These are phyloP conservation scores for Aureobasidium namibiae DNA, from an alignment of 2,329 filamentous ascomycete genomes.

Conservation along the genomic window DNA sequence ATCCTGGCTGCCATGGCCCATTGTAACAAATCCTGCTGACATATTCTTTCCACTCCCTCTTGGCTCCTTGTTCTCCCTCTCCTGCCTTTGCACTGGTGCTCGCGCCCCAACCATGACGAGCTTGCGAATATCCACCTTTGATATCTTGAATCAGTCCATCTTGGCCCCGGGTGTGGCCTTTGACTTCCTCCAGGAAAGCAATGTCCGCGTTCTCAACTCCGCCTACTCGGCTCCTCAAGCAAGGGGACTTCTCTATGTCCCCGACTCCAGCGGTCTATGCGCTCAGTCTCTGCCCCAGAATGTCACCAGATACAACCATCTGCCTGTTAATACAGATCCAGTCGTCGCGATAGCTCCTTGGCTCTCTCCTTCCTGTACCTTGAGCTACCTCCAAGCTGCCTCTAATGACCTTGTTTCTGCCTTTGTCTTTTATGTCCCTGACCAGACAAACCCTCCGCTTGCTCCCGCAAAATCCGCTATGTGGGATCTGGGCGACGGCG, in stretches of 20 bases:
- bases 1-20: background rate
- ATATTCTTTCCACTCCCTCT: background rate
- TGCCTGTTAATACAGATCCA: constrained; percentile 56
- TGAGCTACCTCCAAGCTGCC: constrained; percentile 58
- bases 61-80: background rate
- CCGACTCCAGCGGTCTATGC: constrained; percentile 51
- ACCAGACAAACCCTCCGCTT: constrained; percentile 47
- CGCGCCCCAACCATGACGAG: background rate
- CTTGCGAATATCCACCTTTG: background rate
- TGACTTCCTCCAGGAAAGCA: constrained; percentile 26
- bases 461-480: constrained; percentile 54
- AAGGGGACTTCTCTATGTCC: constrained; percentile 78
- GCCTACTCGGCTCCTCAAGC: constrained; percentile 55
- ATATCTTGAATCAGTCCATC: background rate
- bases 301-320: constrained; percentile 62
- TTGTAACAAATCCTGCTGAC: too few species aligned
- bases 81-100: background rate
- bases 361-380: constrained; percentile 65
- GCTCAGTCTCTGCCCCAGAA: constrained; percentile 69
- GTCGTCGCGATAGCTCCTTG: constrained; percentile 81
- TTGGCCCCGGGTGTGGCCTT: background rate
- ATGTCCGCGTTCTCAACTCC: constrained; percentile 68
- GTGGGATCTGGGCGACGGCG: constrained; percentile 65
- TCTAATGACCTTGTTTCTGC: constrained; percentile 54
- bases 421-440: constrained; percentile 47